A percentile compares a stretch with the other conserved stretches of the same genome.
These are phyloP conservation scores for Aureobasidium sp. DNA, from an alignment of 2,329 filamentous ascomycete species.

Conservation along the genomic window DNA sequence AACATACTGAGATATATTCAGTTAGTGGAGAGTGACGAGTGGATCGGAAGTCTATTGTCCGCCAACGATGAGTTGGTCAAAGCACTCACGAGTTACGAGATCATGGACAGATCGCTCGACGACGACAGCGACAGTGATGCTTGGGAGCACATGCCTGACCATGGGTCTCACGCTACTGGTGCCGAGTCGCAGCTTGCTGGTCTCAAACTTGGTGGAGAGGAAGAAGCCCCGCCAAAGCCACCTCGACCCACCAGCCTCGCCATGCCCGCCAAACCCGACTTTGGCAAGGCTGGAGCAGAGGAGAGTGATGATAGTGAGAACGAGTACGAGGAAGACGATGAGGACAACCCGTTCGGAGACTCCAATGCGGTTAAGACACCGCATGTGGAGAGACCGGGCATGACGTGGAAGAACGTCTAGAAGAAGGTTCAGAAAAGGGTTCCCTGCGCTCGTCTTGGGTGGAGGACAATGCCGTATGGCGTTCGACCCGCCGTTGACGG, in stretches of 20 bases:
- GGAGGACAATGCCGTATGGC: no score
- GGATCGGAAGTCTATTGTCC: conserved; percentile 80
- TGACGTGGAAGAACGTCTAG: conserved; percentile 30
- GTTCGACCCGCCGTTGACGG: no score
- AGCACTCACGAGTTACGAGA: conserved; percentile 87
- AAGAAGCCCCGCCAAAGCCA: conserved; percentile 39
- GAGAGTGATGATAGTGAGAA: conserved; percentile 45
- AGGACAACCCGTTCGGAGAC: conserved; percentile 83
- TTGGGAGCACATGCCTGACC: conserved; percentile 35
- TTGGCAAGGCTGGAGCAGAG: conserved; percentile 17
- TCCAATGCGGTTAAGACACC: conserved; percentile 59
- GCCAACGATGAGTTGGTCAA: conserved; percentile 95
- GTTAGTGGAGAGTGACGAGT: conserved; percentile 81
- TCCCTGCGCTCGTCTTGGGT: background rate
- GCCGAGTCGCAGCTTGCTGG: conserved; percentile 37
- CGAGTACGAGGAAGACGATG: conserved; percentile 58
- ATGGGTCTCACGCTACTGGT: conserved; percentile 7
- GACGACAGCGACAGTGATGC: conserved; percentile 57
- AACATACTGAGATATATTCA: conserved; percentile 90
- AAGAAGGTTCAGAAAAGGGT: background rate
- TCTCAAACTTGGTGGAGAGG: conserved; percentile 30
- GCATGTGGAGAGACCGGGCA: conserved; percentile 30
- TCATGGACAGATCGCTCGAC: conserved; percentile 79
- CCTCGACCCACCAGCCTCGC: conserved; percentile 37
- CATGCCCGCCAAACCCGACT: conserved; percentile 27